Evolutionary conservation across 169 alveolate species (phyloP).

Genomic region (Eimeria praecox): DNA sequence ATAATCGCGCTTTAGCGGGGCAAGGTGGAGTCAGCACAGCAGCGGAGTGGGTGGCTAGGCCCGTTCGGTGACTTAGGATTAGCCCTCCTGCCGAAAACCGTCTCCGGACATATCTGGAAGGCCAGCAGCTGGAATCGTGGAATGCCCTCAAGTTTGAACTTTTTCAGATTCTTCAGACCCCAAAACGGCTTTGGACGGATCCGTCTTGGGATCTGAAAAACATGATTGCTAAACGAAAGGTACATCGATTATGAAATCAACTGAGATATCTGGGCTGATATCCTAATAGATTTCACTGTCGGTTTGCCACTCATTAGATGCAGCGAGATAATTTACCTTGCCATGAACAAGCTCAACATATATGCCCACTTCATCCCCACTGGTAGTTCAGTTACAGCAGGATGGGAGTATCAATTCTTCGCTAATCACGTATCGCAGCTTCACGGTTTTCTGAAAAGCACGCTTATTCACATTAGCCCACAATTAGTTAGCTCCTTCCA

Average conservation of each 20-base stretch:
- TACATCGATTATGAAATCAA: too few relatives aligned
- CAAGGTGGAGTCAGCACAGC: not conserved
- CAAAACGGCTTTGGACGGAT: too few relatives aligned
- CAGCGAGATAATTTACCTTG: not conserved
- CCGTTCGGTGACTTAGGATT: not conserved
- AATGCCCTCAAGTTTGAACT: not conserved
- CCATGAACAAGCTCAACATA: not conserved
- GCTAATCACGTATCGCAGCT: not conserved
- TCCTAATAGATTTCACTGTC: not conserved
- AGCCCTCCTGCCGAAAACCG: not conserved
- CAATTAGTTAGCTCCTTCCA: not conserved
- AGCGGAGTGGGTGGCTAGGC: not conserved
- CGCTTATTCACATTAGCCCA: not conserved
- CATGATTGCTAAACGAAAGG: too few relatives aligned
- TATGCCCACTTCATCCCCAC: not conserved
- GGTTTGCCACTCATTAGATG: not conserved
- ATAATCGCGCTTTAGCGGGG: too few relatives aligned
- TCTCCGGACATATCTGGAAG: not conserved
- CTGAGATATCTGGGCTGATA: not conserved
- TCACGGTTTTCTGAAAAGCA: not conserved
- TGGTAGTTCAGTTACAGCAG: not conserved
- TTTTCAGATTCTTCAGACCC: not conserved
- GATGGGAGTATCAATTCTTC: not conserved
- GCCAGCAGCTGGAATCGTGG: not conserved
- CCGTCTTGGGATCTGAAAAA: too few relatives aligned